Percentiles rank a stretch among this genome's conserved stretches.
Evolutionary conservation across 2,329 filamentous ascomycete species (phyloP).

Genomic region (Aspergillus fischeri): DNA sequence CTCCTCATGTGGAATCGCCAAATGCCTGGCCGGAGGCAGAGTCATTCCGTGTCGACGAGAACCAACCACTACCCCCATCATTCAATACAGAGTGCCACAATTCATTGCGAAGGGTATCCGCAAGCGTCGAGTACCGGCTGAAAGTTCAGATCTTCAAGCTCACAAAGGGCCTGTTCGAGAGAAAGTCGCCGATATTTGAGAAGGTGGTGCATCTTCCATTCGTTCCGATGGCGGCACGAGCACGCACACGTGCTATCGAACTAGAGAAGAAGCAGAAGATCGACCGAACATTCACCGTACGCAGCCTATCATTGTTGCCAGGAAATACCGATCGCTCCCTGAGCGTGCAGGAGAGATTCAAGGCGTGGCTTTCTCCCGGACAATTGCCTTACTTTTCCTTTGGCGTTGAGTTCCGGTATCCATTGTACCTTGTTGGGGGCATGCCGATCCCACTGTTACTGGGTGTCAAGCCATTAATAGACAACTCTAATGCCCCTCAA

Average conservation of each 20-base stretch:
- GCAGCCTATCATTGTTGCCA: slow-evolving; percentile 8
- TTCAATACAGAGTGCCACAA: slow-evolving; percentile 4
- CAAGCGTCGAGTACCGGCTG: slow-evolving; percentile 8
- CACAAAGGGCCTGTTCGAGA: slow-evolving; percentile 2
- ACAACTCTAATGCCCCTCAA: background rate
- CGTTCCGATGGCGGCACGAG: background rate
- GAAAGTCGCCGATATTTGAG: slow-evolving; percentile 1
- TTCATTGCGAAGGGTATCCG: slow-evolving; percentile 4
- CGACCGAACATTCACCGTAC: slow-evolving; percentile 7
- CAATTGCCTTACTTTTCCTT: slow-evolving; percentile 15
- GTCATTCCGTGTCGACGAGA: slow-evolving; percentile 8
- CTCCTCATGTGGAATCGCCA: background rate
- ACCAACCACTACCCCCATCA: slow-evolving; percentile 10
- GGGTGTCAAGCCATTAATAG: slow-evolving; percentile 3
- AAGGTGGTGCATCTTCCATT: slow-evolving; percentile 3
- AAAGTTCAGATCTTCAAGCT: slow-evolving; percentile 7
- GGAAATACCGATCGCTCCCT: slow-evolving; percentile 10
- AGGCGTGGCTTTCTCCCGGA: slow-evolving; percentile 8
- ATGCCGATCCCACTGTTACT: slow-evolving; percentile 5
- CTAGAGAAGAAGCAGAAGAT: slow-evolving; percentile 2
- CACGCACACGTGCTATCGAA: background rate
- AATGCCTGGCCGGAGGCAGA: slow-evolving; percentile 4
- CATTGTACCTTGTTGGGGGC: slow-evolving; percentile 3
- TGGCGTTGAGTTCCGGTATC: slow-evolving; percentile 7
- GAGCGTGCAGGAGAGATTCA: slow-evolving; percentile 7